phyloP scores from a whole-genome alignment of 306 rosid genomes.

The Pyrus communis region DNA sequence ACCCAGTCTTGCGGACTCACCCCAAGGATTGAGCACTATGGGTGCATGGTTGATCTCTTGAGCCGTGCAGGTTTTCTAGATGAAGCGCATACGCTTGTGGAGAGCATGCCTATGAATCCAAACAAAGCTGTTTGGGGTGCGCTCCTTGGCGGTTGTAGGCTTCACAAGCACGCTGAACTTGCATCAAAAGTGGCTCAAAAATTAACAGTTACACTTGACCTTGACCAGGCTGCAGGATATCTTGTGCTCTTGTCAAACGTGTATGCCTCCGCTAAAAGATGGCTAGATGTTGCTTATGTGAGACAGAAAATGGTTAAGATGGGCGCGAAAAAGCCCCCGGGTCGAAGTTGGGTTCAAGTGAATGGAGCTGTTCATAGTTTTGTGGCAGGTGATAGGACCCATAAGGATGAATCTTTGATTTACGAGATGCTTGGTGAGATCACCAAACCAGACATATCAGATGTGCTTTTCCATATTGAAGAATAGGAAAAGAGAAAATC shows the following conservation, averaged over 20 bases:
- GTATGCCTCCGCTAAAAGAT: slow-evolving; percentile 49
- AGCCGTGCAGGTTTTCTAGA: slow-evolving; percentile 74
- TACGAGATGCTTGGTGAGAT: slow-evolving; percentile 41
- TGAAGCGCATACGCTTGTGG: slow-evolving; percentile 52
- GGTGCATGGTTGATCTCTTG: slow-evolving; percentile 83
- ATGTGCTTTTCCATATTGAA: neutral
- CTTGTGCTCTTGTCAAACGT: slow-evolving; percentile 60
- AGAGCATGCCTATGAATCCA: slow-evolving; percentile 68
- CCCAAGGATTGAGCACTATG: slow-evolving; percentile 71
- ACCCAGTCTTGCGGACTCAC: slow-evolving; percentile 38
- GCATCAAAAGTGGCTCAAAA: slow-evolving; percentile 40
- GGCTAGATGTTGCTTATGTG: slow-evolving; percentile 53
- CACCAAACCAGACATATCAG: slow-evolving; percentile 24
- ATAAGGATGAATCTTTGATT: slow-evolving; percentile 39
- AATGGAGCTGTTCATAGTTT: slow-evolving; percentile 50
- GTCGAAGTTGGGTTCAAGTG: slow-evolving; percentile 64
- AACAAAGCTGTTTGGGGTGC: slow-evolving; percentile 72
- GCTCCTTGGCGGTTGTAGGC: slow-evolving; percentile 63
- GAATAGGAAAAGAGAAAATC: neutral
- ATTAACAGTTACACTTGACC: slow-evolving; percentile 34
- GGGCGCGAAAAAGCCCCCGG: slow-evolving; percentile 63
- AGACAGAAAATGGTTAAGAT: slow-evolving; percentile 51
- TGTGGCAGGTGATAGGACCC: slow-evolving; percentile 49
- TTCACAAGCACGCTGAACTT: slow-evolving; percentile 57
- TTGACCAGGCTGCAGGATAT: slow-evolving; percentile 52